Base-by-base conservation (phyloP, 805 yeast species). In the Yamadazyma nakazawae region DNA sequence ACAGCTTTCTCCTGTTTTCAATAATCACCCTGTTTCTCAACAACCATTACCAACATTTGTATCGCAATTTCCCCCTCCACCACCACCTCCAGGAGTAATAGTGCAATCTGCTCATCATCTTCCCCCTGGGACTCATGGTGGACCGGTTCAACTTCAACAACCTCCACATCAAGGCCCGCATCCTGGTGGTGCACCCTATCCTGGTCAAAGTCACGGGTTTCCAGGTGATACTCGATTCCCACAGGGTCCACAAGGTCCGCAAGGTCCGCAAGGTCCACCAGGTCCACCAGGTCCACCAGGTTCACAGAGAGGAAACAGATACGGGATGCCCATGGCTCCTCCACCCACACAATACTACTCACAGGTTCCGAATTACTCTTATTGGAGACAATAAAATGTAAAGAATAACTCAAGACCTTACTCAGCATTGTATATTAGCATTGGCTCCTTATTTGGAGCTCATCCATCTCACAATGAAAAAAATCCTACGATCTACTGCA, bases 221-320 rank as follows among this genome's bases (percentile, higher is more conserved):
- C 58, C 50, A 31, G 55, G 37, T n/a, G 30, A 37, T 11, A 40
- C 62, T 16, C 64, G 66, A 9, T 72, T 66, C 13, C 62, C 43
- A 4, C 43, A 62, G 63, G 66, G 9, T 21, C 24, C 24, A 4
- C 24, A 21, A 5, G 24, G 24, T 21, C 72, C 66, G n/a, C 62
- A 56, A 16, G 57, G 54, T 5, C 59, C 60, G 10, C 63, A 60
- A n/a, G 52, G 48, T n/a, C 39, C 17, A n/a, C n/a, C n/a, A n/a
- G n/a, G n/a, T n/a, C n/a, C n/a, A n/a, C n/a, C n/a, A n/a, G n/a
- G n/a, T n/a, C n/a, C n/a, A n/a, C n/a, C n/a, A n/a, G n/a, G n/a
- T 50, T 49, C 37, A 9, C 32, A 28, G 42, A 35, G 21, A 47
- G 45, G 43, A 14, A 32, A 32, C 21, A 34, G 43, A 37, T 49